These are phyloP conservation scores for Mortierella claussenii DNA, from an alignment of 192 early-diverging fungal species.

Conservation along the genomic window DNA sequence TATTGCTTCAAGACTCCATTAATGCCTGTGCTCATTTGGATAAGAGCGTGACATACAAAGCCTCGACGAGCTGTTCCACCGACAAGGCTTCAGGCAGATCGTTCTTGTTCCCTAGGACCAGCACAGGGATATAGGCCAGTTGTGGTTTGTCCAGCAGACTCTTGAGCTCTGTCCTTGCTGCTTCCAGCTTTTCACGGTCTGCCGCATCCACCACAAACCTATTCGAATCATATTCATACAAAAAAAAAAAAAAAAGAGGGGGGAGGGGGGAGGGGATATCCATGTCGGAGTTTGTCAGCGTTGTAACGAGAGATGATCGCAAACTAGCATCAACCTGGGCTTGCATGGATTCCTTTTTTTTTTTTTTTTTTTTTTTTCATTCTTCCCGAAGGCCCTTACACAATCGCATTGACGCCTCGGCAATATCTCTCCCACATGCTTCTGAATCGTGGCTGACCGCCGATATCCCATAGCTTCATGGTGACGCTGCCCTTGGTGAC, in stretches of 20 bases:
- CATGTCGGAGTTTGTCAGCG: no score
- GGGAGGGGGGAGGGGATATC: neutral
- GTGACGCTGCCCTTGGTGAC: constrained; percentile 92
- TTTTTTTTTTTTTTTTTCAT: neutral
- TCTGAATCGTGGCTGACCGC: constrained; percentile 96
- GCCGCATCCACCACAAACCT: constrained; percentile 98
- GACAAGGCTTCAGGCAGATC: constrained; percentile 89
- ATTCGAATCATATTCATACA: neutral
- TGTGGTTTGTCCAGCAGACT: constrained; percentile 93
- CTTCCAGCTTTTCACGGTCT: constrained; percentile 92
- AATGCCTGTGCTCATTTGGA: no score
- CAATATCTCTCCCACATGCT: constrained; percentile 96
- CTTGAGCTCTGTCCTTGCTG: constrained; percentile 92
- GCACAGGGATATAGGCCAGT: constrained; percentile 92
- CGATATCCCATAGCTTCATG: constrained; percentile 99
- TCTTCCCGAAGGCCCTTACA: constrained; percentile 64
- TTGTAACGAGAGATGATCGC: no score
- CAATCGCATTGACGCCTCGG: constrained; percentile 96
- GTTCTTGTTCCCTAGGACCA: constrained; percentile 99
- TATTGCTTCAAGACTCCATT: no score
- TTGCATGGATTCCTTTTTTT: no score
- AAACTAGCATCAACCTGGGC: no score
- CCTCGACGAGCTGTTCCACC: constrained; percentile 91
- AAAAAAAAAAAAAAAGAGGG: neutral
- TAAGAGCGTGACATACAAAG: constrained; percentile 64